These are phyloP conservation scores for Claviceps arundinis DNA, from an alignment of 2,329 filamentous ascomycete species.

Conservation along the genomic window DNA sequence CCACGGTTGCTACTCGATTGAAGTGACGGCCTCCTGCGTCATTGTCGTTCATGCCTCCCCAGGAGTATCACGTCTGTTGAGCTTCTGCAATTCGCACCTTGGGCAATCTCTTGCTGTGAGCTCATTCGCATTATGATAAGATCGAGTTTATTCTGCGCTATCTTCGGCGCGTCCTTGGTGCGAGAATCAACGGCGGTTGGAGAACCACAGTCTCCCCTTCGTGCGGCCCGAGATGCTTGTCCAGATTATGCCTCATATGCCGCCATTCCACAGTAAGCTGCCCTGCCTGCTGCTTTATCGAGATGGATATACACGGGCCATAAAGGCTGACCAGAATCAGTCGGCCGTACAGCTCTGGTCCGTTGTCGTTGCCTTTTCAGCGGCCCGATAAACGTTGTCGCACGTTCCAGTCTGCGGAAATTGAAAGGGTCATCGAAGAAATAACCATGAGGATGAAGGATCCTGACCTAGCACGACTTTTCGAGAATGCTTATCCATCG, in stretches of 20 bases:
- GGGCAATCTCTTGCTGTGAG: background rate
- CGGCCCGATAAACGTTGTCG: slow-evolving; percentile 69
- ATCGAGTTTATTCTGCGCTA: background rate
- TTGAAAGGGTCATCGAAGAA: slow-evolving; percentile 78
- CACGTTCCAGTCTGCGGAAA: slow-evolving; percentile 74
- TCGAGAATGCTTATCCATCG: slow-evolving; percentile 91
- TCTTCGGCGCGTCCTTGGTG: background rate
- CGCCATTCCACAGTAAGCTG: slow-evolving; percentile 24
- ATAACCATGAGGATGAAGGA: slow-evolving; percentile 70
- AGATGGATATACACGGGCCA: background rate
- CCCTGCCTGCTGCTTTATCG: background rate
- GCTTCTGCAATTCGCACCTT: background rate
- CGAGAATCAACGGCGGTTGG: background rate
- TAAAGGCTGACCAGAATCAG: slow-evolving; percentile 27
- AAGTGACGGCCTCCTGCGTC: background rate
- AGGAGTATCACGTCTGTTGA: background rate
- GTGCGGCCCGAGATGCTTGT: slow-evolving; percentile 18
- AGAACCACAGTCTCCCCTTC: slow-evolving; percentile 8
- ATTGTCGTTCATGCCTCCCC: background rate
- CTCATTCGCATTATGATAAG: background rate
- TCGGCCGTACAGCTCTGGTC: slow-evolving; percentile 65
- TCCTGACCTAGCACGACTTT: slow-evolving; percentile 78
- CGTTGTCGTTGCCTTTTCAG: slow-evolving; percentile 71
- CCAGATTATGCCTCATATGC: slow-evolving; percentile 29
- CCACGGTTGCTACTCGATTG: background rate